A percentile compares a stretch with the other conserved stretches of the same genome.
phyloP scores from a whole-genome alignment of 306 rosid species.

The Psophocarpus tetragonolobus region DNA sequence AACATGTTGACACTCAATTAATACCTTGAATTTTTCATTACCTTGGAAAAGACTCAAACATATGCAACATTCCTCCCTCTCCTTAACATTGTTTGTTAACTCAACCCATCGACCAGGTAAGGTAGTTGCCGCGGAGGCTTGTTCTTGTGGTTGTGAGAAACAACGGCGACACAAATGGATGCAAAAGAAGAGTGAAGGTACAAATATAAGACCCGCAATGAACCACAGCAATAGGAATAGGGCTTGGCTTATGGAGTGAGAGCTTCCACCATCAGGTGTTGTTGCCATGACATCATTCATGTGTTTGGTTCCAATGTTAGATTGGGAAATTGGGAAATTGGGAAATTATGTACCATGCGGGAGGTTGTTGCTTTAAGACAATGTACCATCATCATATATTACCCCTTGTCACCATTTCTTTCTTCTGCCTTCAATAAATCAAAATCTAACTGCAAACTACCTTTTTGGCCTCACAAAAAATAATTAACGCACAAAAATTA shows the following conservation, averaged over 20 bases:
- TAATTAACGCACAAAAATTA: too few relatives aligned
- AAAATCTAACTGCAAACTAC: neutral
- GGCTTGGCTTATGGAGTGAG: slow-evolving; percentile 29
- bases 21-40: slow-evolving; percentile 41
- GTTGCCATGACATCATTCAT: too few relatives aligned
- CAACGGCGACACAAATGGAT: slow-evolving; percentile 22
- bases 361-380: slow-evolving; percentile 10
- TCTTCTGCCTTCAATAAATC: neutral
- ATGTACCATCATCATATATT: slow-evolving; percentile 19
- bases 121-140: neutral
- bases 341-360: slow-evolving; percentile 17
- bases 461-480: neutral
- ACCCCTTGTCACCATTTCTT: slow-evolving; percentile 22
- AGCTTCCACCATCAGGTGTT: too few relatives aligned
- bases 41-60: slow-evolving; percentile 47
- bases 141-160: neutral
- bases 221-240: slow-evolving; percentile 26
- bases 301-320: neutral
- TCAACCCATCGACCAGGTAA: neutral
- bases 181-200: slow-evolving; percentile 29
- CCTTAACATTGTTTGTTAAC: neutral
- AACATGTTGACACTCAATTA: slow-evolving; percentile 43
- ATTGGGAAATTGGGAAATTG: too few relatives aligned
- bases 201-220: slow-evolving; percentile 16
- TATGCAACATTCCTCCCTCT: slow-evolving; percentile 45